Conservation (phyloP, 2,329 filamentous ascomycete genomes). For the Hypoxylon sp. region DNA sequence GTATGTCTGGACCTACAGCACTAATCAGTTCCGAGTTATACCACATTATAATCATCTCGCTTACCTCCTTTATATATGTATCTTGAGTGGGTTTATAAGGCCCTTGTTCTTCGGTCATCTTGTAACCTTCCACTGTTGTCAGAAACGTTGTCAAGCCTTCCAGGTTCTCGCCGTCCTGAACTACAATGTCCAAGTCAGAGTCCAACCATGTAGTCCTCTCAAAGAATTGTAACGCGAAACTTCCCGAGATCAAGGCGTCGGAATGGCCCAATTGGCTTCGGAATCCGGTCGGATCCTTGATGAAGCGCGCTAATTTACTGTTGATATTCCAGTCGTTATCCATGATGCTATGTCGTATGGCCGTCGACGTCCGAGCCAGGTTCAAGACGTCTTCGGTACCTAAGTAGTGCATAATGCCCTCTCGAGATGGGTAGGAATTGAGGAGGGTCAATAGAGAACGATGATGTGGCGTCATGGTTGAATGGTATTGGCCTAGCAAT, state of each 20-base stretch:
- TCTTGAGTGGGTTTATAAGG: neutral
- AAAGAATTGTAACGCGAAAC: slow-evolving; percentile 8
- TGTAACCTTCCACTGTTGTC: slow-evolving; percentile 6
- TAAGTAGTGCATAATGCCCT: neutral
- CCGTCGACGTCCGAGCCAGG: neutral
- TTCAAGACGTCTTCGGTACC: neutral
- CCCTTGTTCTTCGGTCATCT: neutral
- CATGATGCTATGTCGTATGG: neutral
- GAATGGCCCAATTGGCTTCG: slow-evolving; percentile 6
- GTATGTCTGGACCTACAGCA: neutral
- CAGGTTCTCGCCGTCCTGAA: neutral
- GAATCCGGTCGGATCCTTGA: slow-evolving; percentile 3
- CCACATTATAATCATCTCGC: neutral
- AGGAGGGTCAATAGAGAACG: neutral
- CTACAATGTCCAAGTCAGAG: slow-evolving; percentile 7
- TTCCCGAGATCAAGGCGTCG: slow-evolving; percentile 4
- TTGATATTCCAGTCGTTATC: slow-evolving; percentile 8
- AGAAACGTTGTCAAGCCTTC: neutral
- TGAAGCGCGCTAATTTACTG: slow-evolving; percentile 2
- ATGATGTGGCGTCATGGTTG: neutral
- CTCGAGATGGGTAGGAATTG: neutral
- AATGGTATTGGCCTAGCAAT: neutral
- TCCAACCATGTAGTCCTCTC: neutral
- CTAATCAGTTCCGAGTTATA: neutral
- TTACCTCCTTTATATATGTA: slow-evolving; percentile 6